Evolutionary conservation across 2,329 filamentous ascomycete genomes (phyloP), one percentile per base, ranked within the genome.

Genomic region (Clathrospora elynae): DNA sequence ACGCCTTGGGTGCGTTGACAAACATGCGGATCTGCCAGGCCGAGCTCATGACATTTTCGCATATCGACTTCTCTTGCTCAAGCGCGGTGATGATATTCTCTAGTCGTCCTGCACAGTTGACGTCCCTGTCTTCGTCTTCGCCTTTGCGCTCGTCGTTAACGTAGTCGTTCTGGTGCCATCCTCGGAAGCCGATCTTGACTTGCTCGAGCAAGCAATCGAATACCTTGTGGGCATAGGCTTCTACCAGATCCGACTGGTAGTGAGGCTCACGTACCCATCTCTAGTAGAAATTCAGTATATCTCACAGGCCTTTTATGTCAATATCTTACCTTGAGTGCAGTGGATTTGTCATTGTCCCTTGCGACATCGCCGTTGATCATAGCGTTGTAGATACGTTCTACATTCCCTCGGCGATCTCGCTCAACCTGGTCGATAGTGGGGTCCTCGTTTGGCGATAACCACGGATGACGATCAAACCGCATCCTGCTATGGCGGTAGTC

Each of bases 11-110:
- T 5, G 66, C 66, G 23, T 69, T 69, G 11, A 69, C 64, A 22
- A 69, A 69, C 65, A 69, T 69, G 5, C 66, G 55, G 29, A 68
- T 66, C 41, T 68, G 64, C 28, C 62, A 61, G 2, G 62, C 63
- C 1, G 64, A 68, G 42, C 53, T 61, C 56, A 69, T 66, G 11
- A 69, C 63, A 35, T 69, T 66, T 28, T 69, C 66, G 39, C 66
- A 68, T 11, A 69, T 66, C 0, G 65, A 67, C 51, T 68, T 69
- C 36, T 69, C 66, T 20, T 62, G 57, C 48, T 63, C 57, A 1
- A 69, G 55, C 1, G 59, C 64, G 10, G 45, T 38, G 12, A 69
- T 55, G 35, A 69, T 56, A 19, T 64, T 67, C 4, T 62, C 53
- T 8, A 69, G 38, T 3, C 66, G 53, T 2, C 49, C 59, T 16